These are phyloP conservation scores for Botrytis aclada DNA, from an alignment of 2,329 filamentous ascomycete genomes.

Conservation along the genomic window DNA sequence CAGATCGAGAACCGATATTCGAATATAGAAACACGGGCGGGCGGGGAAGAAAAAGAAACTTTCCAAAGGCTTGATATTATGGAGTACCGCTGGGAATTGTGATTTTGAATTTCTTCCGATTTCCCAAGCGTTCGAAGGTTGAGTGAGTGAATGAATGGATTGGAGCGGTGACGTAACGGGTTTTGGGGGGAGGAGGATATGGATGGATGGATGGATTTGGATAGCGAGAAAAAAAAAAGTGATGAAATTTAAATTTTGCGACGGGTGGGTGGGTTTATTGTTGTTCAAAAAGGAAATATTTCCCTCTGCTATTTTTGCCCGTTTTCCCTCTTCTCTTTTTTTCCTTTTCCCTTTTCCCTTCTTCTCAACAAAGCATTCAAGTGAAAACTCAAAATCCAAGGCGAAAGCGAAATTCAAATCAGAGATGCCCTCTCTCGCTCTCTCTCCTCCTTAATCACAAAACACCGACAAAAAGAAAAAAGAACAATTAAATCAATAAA, in stretches of 20 bases:
- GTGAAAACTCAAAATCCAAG: background rate
- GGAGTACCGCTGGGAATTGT: background rate
- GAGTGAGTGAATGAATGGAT: background rate
- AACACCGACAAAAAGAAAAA: background rate
- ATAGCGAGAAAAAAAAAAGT: background rate
- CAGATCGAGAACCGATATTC: background rate
- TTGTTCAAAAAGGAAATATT: background rate
- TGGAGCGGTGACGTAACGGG: conserved; percentile 1
- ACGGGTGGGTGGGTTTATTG: background rate
- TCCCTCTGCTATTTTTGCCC: background rate
- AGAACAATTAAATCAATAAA: background rate
- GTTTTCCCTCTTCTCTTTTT: background rate
- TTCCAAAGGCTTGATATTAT: background rate
- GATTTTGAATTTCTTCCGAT: background rate
- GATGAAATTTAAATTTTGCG: background rate
- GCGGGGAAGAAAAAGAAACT: background rate
- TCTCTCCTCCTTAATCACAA: background rate
- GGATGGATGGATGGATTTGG: background rate
- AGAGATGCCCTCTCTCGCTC: too few relatives aligned
- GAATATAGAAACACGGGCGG: background rate
- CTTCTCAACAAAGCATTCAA: background rate
- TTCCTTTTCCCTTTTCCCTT: background rate
- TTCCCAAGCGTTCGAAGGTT: background rate
- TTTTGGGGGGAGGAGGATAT: background rate
- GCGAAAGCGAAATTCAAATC: background rate